A percentile compares a stretch with the other conserved stretches of the same genome.
Conservation (phyloP, 768 basidiomycete genomes). For the Macrolepiota dolichaula region DNA sequence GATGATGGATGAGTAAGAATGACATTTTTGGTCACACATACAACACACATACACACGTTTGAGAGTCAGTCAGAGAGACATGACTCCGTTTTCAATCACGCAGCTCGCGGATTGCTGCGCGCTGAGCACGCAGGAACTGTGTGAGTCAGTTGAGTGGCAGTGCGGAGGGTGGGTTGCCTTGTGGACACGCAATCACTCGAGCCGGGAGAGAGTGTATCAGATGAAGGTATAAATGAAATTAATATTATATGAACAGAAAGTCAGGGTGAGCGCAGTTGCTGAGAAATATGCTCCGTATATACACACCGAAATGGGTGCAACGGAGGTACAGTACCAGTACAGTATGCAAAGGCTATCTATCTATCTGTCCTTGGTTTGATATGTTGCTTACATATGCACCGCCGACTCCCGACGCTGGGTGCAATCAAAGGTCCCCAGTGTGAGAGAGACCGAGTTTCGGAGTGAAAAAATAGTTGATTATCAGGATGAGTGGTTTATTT, state of each 20-base stretch:
- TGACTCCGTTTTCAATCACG: background rate
- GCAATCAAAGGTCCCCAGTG: background rate
- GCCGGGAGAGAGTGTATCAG: background rate
- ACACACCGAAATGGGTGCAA: background rate
- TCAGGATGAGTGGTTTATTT: too few relatives aligned
- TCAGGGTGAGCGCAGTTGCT: background rate
- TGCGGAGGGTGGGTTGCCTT: background rate
- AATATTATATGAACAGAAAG: too few relatives aligned
- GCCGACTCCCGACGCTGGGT: background rate
- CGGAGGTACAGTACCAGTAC: too few relatives aligned
- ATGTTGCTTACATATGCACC: background rate
- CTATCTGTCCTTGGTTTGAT: background rate
- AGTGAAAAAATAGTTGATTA: background rate
- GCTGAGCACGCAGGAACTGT: background rate
- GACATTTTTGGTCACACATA: background rate
- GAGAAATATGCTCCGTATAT: background rate
- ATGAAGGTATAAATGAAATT: background rate
- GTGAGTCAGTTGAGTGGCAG: background rate
- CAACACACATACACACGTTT: background rate
- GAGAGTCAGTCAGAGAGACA: background rate
- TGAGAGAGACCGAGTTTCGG: background rate
- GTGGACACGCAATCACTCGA: background rate
- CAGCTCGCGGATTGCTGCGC: background rate
- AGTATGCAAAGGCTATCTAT: background rate
- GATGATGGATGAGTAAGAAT: background rate